A percentile compares a stretch with the other conserved stretches of the same genome.
phyloP scores from a whole-genome alignment of 2,329 filamentous ascomycete species.

The Coleophoma crateriformis region DNA sequence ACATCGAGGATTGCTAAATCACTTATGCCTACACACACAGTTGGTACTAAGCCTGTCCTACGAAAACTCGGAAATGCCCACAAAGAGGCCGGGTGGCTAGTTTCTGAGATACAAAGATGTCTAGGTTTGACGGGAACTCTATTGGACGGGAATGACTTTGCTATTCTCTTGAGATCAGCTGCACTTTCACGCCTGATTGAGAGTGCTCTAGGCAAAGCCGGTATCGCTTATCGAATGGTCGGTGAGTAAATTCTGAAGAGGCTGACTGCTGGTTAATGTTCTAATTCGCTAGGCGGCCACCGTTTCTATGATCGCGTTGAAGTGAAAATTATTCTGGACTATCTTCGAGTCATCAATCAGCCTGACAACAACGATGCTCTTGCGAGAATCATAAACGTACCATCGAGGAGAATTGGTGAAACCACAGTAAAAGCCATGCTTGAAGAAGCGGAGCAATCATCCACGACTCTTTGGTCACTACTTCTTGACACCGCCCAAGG shows the following conservation, averaged over 20 bases:
- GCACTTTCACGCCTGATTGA: slow-evolving; percentile 83
- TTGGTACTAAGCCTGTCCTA: slow-evolving; percentile 75
- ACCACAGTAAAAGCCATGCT: slow-evolving; percentile 68
- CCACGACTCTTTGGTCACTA: slow-evolving; percentile 71
- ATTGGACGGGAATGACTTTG: slow-evolving; percentile 71
- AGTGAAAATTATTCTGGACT: slow-evolving; percentile 82
- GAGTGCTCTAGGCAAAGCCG: slow-evolving; percentile 69
- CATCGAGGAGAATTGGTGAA: slow-evolving; percentile 75
- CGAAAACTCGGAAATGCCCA: slow-evolving; percentile 65
- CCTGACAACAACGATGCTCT: slow-evolving; percentile 85
- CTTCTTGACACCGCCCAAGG: slow-evolving; percentile 54
- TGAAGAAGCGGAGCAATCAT: slow-evolving; percentile 67
- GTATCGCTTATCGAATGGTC: slow-evolving; percentile 88
- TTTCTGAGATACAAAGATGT: slow-evolving; percentile 71
- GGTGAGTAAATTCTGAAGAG: slow-evolving; percentile 36
- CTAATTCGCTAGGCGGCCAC: slow-evolving; percentile 47
- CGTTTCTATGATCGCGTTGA: slow-evolving; percentile 91
- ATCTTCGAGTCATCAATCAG: slow-evolving; percentile 78
- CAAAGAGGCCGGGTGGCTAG: slow-evolving; percentile 82
- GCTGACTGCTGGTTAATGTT: neutral
- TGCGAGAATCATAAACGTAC: slow-evolving; percentile 77
- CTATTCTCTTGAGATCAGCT: slow-evolving; percentile 81
- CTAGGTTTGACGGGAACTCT: slow-evolving; percentile 67
- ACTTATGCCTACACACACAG: slow-evolving; percentile 72
- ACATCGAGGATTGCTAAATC: slow-evolving; percentile 72